Conservation (phyloP, 1,139 yeast species). For the Meyerozyma sp. region DNA sequence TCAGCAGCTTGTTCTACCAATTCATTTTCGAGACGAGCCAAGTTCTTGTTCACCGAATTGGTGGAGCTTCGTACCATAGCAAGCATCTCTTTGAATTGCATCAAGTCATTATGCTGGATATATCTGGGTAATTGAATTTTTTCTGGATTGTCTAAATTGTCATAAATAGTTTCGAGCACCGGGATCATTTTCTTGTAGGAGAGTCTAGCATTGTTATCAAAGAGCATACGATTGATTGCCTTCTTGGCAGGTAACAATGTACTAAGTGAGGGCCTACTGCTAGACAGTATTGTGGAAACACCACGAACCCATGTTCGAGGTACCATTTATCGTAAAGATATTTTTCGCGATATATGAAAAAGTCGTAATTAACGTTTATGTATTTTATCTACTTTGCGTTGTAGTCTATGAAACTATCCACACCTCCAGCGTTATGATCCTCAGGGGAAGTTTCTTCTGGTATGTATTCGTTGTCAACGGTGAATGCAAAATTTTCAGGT, state of each 20-base stretch:
- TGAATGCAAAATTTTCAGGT: conserved; percentile 4
- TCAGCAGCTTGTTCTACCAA: conserved; percentile 80
- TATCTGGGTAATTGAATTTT: conserved; percentile 36
- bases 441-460: conserved; percentile 4
- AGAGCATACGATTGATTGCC: conserved; percentile 52
- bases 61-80: conserved; percentile 59
- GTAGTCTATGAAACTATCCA: conserved; percentile 26
- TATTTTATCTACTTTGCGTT: conserved; percentile 11
- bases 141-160: conserved; percentile 32
- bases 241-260: conserved; percentile 56
- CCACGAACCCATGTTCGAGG: background rate
- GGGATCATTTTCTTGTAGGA: conserved; percentile 51
- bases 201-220: conserved; percentile 59
- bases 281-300: background rate
- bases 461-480: conserved; percentile 4
- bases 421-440: conserved; percentile 10
- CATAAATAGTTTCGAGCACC: conserved; percentile 46
- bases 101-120: conserved; percentile 51
- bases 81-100: conserved; percentile 63
- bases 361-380: background rate
- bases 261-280: conserved; percentile 36
- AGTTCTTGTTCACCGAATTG: conserved; percentile 48
- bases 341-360: background rate
- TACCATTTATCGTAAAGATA: conserved; percentile 3
- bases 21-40: conserved; percentile 61